Evolutionary conservation across 2,329 filamentous ascomycete genomes (phyloP).

Genomic region (Xylariaceae sp.): DNA sequence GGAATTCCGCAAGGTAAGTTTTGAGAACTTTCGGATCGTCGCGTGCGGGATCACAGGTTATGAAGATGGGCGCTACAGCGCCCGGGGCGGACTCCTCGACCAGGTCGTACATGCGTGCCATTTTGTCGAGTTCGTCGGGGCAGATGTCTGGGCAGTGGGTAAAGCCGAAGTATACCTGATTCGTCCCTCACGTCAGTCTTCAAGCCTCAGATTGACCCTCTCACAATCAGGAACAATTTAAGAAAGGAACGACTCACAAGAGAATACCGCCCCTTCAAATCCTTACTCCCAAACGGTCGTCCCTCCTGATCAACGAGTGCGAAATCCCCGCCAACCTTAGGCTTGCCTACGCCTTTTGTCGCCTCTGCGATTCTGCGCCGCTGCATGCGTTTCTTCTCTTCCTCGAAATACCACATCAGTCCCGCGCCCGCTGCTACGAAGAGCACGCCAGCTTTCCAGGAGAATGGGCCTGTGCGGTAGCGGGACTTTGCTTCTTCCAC

Average conservation of each 20-base stretch:
- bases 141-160: slow-evolving; percentile 98
- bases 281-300: slow-evolving; percentile 69
- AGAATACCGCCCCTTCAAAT: slow-evolving; percentile 83
- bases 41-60: slow-evolving; percentile 91
- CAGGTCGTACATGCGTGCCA: slow-evolving; percentile 89
- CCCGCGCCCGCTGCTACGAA: slow-evolving; percentile 77
- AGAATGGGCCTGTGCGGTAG: slow-evolving; percentile 72
- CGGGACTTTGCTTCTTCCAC: slow-evolving; percentile 59
- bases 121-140: slow-evolving; percentile 98
- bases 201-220: background rate
- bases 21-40: slow-evolving; percentile 84
- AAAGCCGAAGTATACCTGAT: slow-evolving; percentile 94
- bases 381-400: slow-evolving; percentile 88
- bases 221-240: background rate
- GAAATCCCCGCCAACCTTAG: slow-evolving; percentile 90
- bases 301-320: slow-evolving; percentile 79
- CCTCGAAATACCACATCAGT: slow-evolving; percentile 86
- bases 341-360: slow-evolving; percentile 86
- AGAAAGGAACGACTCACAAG: slow-evolving; percentile 53
- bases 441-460: slow-evolving; percentile 82
- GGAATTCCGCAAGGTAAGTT: slow-evolving; percentile 87
- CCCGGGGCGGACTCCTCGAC: slow-evolving; percentile 52
- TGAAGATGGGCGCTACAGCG: slow-evolving; percentile 75
- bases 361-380: slow-evolving; percentile 86
- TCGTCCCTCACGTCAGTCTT: background rate